These are phyloP conservation scores for Aspergillus fijiensis DNA, from an alignment of 2,329 filamentous ascomycete genomes.

Conservation along the genomic window DNA sequence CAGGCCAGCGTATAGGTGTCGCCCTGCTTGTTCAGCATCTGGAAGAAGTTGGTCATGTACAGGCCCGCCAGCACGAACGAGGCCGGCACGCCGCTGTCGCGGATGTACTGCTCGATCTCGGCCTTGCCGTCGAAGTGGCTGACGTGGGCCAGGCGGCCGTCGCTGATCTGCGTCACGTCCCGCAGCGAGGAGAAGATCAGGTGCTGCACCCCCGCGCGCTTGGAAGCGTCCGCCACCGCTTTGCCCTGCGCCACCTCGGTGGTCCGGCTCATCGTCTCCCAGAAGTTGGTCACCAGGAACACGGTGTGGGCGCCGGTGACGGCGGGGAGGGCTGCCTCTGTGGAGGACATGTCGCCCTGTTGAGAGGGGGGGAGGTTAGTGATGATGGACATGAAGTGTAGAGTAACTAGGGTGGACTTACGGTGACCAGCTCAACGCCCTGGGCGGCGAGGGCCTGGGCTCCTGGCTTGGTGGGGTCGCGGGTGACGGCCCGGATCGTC, in stretches of 20 bases:
- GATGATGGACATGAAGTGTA: neutral
- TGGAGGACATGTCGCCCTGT: constrained; percentile 44
- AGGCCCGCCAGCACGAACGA: constrained; percentile 45
- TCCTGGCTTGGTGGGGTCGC: constrained; percentile 40
- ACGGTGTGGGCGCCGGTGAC: constrained; percentile 49
- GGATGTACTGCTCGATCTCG: constrained; percentile 40
- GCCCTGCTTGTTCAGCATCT: constrained; percentile 30
- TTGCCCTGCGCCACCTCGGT: constrained; percentile 38
- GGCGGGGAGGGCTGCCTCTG: constrained; percentile 42
- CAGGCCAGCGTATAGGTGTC: constrained; percentile 28
- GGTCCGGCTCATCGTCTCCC: constrained; percentile 14
- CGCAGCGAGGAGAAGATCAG: constrained; percentile 45
- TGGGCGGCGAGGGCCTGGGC: constrained; percentile 28
- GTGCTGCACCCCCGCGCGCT: constrained; percentile 38
- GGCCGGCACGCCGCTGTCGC: constrained; percentile 32
- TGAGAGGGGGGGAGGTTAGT: neutral
- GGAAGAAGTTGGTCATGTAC: constrained; percentile 46
- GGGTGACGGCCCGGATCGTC: constrained; percentile 53
- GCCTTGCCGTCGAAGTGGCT: constrained; percentile 47
- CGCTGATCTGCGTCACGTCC: constrained; percentile 30
- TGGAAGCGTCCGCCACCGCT: constrained; percentile 40
- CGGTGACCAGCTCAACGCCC: constrained; percentile 40
- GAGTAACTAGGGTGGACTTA: neutral
- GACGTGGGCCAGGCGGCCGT: constrained; percentile 36
- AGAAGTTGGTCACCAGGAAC: constrained; percentile 52